Conservation (phyloP, 2,329 filamentous ascomycete species). For the Colletotrichum somersetense region DNA sequence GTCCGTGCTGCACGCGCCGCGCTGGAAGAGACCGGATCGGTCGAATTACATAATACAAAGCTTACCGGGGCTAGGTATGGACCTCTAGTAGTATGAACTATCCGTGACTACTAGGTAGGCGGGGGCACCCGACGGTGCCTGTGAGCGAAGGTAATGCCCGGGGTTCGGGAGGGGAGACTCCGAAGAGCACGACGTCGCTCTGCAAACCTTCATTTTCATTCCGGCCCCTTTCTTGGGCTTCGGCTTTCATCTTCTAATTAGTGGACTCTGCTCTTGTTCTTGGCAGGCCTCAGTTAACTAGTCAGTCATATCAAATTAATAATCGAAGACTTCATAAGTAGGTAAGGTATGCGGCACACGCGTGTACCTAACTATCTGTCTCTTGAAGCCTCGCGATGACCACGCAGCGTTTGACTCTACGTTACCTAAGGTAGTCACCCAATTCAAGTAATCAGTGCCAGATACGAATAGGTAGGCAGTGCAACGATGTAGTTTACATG, state of each 20-base stretch:
- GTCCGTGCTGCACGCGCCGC: not conserved
- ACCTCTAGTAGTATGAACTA: no score
- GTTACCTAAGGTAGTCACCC: not conserved
- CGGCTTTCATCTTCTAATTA: not conserved
- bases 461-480: not conserved
- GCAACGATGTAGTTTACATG: no score
- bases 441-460: not conserved
- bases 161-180: slow-evolving; percentile 3
- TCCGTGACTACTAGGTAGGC: not conserved
- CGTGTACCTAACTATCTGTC: not conserved
- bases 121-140: not conserved
- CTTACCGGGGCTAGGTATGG: not conserved
- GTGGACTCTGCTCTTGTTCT: not conserved
- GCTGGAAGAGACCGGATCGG: not conserved
- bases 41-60: not conserved
- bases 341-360: not conserved
- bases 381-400: not conserved
- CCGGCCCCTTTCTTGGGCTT: not conserved
- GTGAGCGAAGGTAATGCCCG: not conserved
- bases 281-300: not conserved
- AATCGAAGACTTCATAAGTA: not conserved
- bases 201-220: not conserved
- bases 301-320: not conserved
- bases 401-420: not conserved
- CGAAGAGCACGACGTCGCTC: not conserved